phyloP scores from a whole-genome alignment of 192 early-diverging fungal genomes.

The Spizellomyces sp. region DNA sequence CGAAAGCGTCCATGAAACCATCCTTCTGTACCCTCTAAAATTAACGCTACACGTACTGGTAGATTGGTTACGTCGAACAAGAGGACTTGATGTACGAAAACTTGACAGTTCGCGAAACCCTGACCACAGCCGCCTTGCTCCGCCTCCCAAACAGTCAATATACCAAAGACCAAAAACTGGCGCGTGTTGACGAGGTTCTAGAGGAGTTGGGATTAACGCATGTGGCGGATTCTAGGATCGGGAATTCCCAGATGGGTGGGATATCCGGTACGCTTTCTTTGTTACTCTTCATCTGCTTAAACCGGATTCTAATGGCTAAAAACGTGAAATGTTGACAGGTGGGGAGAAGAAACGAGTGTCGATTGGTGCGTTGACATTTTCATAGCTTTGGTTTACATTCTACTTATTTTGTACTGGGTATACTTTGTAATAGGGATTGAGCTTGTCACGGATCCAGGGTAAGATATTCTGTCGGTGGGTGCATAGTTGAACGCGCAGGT shows the following conservation, averaged over 20 bases:
- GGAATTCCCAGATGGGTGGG: constrained; percentile 53
- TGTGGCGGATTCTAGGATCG: constrained; percentile 49
- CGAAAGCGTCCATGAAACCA: constrained; percentile 49
- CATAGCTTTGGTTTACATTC: too few relatives aligned
- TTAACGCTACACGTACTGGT: background rate
- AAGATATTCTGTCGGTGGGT: background rate
- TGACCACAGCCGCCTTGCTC: constrained; percentile 39
- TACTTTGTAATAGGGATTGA: constrained; percentile 59
- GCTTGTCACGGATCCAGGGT: constrained; percentile 63
- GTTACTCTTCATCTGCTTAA: too few relatives aligned
- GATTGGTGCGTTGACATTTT: constrained; percentile 39
- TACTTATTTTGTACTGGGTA: too few relatives aligned
- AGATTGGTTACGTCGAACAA: constrained; percentile 49
- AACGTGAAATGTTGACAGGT: constrained; percentile 27
- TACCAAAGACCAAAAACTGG: constrained; percentile 32
- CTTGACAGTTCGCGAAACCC: constrained; percentile 68
- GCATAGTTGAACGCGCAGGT: too few relatives aligned
- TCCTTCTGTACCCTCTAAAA: too few relatives aligned
- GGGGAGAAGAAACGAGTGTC: constrained; percentile 71
- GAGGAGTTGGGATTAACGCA: constrained; percentile 39
- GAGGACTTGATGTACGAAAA: constrained; percentile 54
- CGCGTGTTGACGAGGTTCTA: constrained; percentile 39
- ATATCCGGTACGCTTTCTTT: constrained; percentile 43
- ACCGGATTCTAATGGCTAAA: too few relatives aligned
- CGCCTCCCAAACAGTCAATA: constrained; percentile 43